Evolutionary conservation across 768 basidiomycete genomes (phyloP), one percentile per base, ranked within the genome.

Genomic region (Tricholomella constricta): DNA sequence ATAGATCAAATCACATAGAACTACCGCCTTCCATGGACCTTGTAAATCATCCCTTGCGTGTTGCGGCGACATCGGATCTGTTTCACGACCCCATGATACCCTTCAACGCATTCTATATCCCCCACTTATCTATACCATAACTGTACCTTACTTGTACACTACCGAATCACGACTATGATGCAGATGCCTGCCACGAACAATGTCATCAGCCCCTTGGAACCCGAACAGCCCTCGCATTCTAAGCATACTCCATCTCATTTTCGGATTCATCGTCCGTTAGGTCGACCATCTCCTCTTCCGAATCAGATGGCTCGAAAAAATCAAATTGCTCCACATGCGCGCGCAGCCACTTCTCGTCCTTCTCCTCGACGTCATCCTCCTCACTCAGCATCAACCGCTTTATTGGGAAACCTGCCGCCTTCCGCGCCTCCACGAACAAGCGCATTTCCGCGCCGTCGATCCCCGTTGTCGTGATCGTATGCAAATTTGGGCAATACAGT

Each of bases 281-380:
- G 15, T 71, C 61, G n/a, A 65, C 68, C 7, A 65, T 61, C 34
- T 66, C 70, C 17, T 72, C 72, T 29, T 78, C 78, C 23, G 69
- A 71, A 45, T 81, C 84, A 26, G 83, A 84, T 29, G 81, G 75
- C 52, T 82, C 83, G 54, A 84, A 88, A 55, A 72, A 78, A 10
- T 80, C 79, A 14, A 88, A 73, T 27, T 68, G 68, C 52, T 81
- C 76, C 45, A 84, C 45, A 57, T 86, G 72, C 5, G 65, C 65
- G 45, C 65, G 71, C 34, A 88, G 61, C 86, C 85, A 88, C 35
- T 62, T 63, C 55, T 74, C 72, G 11, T 83, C 78, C 20, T 69
- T 68, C 1, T 59, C 45, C 0, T 65, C 58, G n/a, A 87, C 35
- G 1, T 69, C 64, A 44, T 80, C 79, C 0, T 71, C 64, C 48